These are phyloP conservation scores for Epichloe sylvatica DNA, from an alignment of 2,329 filamentous ascomycete species.

Conservation along the genomic window DNA sequence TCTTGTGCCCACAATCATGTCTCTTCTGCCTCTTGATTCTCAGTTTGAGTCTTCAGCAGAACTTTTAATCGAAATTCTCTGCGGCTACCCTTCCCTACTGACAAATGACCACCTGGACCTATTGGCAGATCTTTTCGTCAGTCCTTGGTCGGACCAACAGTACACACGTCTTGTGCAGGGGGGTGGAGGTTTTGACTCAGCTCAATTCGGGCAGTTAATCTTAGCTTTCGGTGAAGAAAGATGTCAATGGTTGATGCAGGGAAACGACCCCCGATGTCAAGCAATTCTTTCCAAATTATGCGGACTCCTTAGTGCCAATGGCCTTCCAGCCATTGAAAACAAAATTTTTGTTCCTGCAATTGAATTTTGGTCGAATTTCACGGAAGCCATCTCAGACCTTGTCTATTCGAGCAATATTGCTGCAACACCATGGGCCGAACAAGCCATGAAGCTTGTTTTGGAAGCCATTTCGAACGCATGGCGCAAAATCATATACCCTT, in stretches of 20 bases:
- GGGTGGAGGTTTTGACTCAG: slow-evolving; percentile 50
- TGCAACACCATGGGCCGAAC: slow-evolving; percentile 39
- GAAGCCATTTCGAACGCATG: slow-evolving; percentile 53
- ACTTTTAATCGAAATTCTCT: slow-evolving; percentile 49
- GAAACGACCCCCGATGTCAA: slow-evolving; percentile 34
- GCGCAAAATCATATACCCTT: slow-evolving; percentile 56
- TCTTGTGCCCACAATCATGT: slow-evolving; percentile 45
- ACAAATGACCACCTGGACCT: slow-evolving; percentile 41
- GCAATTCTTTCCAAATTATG: slow-evolving; percentile 45
- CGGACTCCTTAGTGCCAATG: slow-evolving; percentile 50
- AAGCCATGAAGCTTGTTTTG: slow-evolving; percentile 45
- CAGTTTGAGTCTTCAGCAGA: slow-evolving; percentile 49
- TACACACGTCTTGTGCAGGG: slow-evolving; percentile 42
- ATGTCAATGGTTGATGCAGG: slow-evolving; percentile 43
- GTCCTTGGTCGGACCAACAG: slow-evolving; percentile 41
- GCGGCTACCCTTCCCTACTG: slow-evolving; percentile 51
- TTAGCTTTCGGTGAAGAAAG: slow-evolving; percentile 56
- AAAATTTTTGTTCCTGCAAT: slow-evolving; percentile 59
- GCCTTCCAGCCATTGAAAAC: slow-evolving; percentile 57
- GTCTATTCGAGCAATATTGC: slow-evolving; percentile 36
- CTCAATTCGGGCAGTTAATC: slow-evolving; percentile 53
- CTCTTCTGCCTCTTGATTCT: slow-evolving; percentile 43
- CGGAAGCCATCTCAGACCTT: slow-evolving; percentile 51
- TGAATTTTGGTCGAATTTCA: slow-evolving; percentile 70
- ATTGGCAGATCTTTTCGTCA: slow-evolving; percentile 46